Evolutionary conservation across 176 grass and related monocot genomes (phyloP).

Genomic region (Pontederia crassipes): DNA sequence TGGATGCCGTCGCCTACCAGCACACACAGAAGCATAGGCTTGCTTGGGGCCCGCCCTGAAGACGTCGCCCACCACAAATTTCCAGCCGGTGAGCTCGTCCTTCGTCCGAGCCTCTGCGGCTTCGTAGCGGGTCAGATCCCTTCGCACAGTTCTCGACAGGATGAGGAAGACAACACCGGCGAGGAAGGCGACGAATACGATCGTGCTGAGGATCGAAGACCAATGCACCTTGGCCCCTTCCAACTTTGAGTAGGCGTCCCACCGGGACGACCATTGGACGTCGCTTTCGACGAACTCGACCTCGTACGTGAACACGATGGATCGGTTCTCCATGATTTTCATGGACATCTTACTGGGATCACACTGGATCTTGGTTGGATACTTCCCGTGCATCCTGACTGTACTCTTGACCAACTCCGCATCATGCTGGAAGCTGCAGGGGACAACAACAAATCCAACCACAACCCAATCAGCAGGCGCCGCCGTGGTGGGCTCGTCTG

Average conservation of each 20-base stretch:
- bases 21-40: constrained; percentile 40
- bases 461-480: constrained; percentile 25
- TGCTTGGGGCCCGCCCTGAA: constrained; percentile 37
- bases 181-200: constrained; percentile 44
- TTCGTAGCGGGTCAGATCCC: constrained; percentile 48
- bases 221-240: constrained; percentile 55
- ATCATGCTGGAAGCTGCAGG: constrained; percentile 49
- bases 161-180: constrained; percentile 50
- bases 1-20: constrained; percentile 51
- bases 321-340: constrained; percentile 24
- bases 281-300: constrained; percentile 35
- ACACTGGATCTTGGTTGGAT: constrained; percentile 24
- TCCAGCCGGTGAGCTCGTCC: constrained; percentile 47
- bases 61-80: constrained; percentile 37
- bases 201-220: constrained; percentile 65
- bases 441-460: constrained; percentile 57
- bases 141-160: constrained; percentile 50
- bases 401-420: not conserved
- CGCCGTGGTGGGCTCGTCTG: constrained; percentile 6
- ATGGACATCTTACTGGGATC: constrained; percentile 29
- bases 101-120: constrained; percentile 18
- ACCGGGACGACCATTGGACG: constrained; percentile 51
- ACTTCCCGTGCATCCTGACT: constrained; percentile 39
- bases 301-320: constrained; percentile 51
- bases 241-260: constrained; percentile 57